Evolutionary conservation across 2,329 filamentous ascomycete species (phyloP).

Genomic region (Colletotrichum costaricense): DNA sequence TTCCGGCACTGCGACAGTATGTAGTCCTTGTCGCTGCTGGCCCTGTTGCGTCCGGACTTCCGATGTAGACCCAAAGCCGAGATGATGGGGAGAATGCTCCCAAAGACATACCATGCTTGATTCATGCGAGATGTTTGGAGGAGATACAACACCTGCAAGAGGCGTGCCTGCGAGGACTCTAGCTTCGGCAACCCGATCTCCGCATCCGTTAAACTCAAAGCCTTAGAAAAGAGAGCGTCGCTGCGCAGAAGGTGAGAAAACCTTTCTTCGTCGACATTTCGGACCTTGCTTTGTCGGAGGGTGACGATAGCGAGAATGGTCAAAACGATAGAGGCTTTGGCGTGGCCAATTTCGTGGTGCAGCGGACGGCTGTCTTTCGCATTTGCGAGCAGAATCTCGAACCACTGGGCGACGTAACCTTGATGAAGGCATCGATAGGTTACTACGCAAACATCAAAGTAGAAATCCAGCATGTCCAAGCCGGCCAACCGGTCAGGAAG

Average conservation of each 20-base stretch:
- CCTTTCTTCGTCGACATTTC: conserved; percentile 16
- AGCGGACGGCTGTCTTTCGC: conserved; percentile 49
- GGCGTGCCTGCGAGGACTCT: conserved; percentile 67
- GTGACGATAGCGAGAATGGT: conserved; percentile 61
- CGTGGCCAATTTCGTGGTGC: conserved; percentile 52
- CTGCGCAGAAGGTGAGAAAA: conserved; percentile 36
- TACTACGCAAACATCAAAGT: conserved; percentile 69
- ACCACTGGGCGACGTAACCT: conserved; percentile 60
- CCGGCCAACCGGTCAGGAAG: conserved; percentile 37
- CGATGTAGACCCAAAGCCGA: conserved; percentile 52
- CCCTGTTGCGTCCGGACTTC: conserved; percentile 25
- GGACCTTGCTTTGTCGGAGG: conserved; percentile 54
- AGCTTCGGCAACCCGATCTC: conserved; percentile 65
- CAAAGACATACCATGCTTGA: conserved; percentile 72
- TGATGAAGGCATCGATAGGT: conserved; percentile 69
- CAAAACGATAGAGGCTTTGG: conserved; percentile 58
- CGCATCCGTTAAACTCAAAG: conserved; percentile 46
- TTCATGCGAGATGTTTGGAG: conserved; percentile 69
- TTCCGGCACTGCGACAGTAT: conserved; percentile 63
- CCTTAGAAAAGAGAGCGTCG: conserved; percentile 41
- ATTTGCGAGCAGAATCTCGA: conserved; percentile 51
- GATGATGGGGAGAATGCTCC: conserved; percentile 64
- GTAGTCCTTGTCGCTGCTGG: conserved; percentile 47
- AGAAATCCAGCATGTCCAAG: conserved; percentile 49
- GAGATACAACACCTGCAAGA: conserved; percentile 69